phyloP scores from a whole-genome alignment of 495 filamentous ascomycete species.

The Tuber brumale region DNA sequence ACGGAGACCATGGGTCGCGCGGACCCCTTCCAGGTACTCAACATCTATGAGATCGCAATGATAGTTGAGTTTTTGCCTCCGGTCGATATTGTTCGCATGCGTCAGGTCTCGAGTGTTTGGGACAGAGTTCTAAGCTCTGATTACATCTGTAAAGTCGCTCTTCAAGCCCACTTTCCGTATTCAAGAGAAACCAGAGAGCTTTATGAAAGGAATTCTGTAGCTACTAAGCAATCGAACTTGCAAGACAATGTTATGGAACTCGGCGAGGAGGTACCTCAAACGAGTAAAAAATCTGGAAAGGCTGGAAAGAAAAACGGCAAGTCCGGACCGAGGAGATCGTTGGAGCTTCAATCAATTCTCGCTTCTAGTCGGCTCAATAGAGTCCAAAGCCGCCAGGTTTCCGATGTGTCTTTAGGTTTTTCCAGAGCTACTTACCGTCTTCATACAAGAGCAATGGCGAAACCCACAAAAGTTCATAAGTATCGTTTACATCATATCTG shows the following conservation, averaged over 20 bases:
- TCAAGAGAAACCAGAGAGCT: constrained; percentile 36
- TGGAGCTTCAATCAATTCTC: constrained; percentile 29
- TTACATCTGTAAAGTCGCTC: constrained; percentile 37
- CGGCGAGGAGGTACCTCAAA: constrained; percentile 11
- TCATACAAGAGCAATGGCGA: constrained; percentile 36
- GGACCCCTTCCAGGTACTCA: constrained; percentile 30
- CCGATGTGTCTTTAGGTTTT: constrained; percentile 22
- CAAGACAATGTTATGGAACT: constrained; percentile 8
- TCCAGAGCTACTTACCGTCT: constrained; percentile 35
- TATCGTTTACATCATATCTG: constrained; percentile 37
- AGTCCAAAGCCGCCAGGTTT: constrained; percentile 11
- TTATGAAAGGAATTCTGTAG: constrained; percentile 29
- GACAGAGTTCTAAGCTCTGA: constrained; percentile 32
- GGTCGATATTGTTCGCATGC: constrained; percentile 33
- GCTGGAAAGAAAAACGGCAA: constrained; percentile 24
- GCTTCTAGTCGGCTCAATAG: constrained; percentile 10
- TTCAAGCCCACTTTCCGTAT: constrained; percentile 34
- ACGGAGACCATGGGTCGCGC: constrained; percentile 23
- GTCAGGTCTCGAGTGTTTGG: constrained; percentile 31
- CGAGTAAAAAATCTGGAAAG: constrained; percentile 18
- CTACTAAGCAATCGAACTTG: constrained; percentile 3
- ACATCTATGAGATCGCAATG: constrained; percentile 37
- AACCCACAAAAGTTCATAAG: constrained; percentile 38
- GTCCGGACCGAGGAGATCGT: constrained; percentile 3
- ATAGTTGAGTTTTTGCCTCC: constrained; percentile 33